Conservation (phyloP, 2,329 filamentous ascomycete species). For the Arthroderma sp. region DNA sequence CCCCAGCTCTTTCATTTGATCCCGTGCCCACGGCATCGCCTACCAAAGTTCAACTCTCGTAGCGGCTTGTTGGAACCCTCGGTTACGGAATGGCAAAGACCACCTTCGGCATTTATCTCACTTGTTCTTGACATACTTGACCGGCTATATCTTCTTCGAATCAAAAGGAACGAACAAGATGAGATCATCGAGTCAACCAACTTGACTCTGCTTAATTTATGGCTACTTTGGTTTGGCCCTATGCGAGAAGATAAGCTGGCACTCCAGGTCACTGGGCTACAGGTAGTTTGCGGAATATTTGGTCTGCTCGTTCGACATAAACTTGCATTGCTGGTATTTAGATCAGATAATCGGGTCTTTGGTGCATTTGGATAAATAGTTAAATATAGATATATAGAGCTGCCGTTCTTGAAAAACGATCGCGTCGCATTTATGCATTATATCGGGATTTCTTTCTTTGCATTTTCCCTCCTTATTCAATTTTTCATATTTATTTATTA, state of each 20-base stretch:
- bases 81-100: conserved; percentile 61
- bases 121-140: conserved; percentile 55
- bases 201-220: conserved; percentile 86
- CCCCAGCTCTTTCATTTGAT: conserved; percentile 85
- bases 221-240: conserved; percentile 89
- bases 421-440: not conserved
- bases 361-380: conserved; percentile 9
- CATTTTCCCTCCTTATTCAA: too few species aligned
- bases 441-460: too few species aligned
- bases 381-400: not conserved
- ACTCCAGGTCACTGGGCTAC: conserved; percentile 65
- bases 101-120: conserved; percentile 53
- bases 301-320: conserved; percentile 77
- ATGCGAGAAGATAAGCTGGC: conserved; percentile 76
- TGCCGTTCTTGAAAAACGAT: not conserved
- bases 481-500: too few species aligned
- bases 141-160: conserved; percentile 51
- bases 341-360: conserved; percentile 58
- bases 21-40: conserved; percentile 81
- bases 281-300: conserved; percentile 60
- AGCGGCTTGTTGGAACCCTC: conserved; percentile 80
- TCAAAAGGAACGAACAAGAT: conserved; percentile 55
- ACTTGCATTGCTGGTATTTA: conserved; percentile 77
- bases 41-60: conserved; percentile 76
- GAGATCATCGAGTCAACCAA: conserved; percentile 71